These are phyloP conservation scores for Beauveria sp. DNA, from an alignment of 2,329 filamentous ascomycete species.

Conservation along the genomic window DNA sequence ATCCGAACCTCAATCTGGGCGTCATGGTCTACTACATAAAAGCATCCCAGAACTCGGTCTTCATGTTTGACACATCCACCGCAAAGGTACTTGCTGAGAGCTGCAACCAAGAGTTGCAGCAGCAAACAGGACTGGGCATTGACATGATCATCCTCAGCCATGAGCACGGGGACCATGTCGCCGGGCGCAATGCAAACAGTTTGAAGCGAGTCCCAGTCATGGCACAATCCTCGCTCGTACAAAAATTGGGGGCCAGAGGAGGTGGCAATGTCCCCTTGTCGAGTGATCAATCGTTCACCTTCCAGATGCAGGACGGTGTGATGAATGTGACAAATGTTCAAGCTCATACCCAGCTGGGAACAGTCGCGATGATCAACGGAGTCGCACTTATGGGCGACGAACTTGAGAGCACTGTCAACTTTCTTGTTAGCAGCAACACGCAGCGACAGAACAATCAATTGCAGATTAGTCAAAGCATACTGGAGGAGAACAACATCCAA, in stretches of 20 bases:
- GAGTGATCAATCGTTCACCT: not conserved
- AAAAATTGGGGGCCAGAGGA: not conserved
- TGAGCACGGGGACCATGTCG: conserved; percentile 4
- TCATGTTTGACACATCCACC: conserved; percentile 3
- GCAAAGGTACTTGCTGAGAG: not conserved
- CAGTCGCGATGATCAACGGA: not conserved
- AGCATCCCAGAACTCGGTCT: not conserved
- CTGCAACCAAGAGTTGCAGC: conserved; percentile 1
- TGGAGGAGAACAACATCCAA: not conserved
- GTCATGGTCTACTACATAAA: conserved; percentile 6
- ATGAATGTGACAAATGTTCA: conserved; percentile 3
- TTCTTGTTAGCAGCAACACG: not conserved
- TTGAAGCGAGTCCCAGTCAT: not conserved
- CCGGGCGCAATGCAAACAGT: not conserved
- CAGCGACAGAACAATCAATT: not conserved
- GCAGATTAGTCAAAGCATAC: not conserved
- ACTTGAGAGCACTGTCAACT: not conserved
- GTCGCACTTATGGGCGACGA: conserved; percentile 4
- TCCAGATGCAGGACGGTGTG: not conserved
- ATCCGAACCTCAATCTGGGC: not conserved
- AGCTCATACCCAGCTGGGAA: not conserved
- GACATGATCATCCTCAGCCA: conserved; percentile 1
- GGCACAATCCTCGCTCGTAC: not conserved
- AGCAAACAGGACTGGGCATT: not conserved
- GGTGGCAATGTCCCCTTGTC: not conserved